Evolutionary conservation across 805 yeast genomes (phyloP).

Genomic region (Barnettozyma botsteinii): DNA sequence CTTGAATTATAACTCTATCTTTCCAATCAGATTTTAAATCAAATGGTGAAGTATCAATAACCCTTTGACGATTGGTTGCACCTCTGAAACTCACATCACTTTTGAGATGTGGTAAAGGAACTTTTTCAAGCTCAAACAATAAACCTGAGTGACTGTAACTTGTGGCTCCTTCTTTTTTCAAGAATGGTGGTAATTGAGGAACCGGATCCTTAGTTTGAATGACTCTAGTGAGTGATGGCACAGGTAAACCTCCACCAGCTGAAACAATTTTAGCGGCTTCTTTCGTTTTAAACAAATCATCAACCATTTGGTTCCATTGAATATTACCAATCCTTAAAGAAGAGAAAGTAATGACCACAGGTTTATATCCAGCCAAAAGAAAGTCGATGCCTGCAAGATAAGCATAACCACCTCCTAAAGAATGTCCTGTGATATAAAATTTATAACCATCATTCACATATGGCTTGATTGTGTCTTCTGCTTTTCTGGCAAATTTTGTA

Average conservation of each 20-base stretch:
- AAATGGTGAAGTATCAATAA: background rate
- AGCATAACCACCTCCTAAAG: constrained; percentile 71
- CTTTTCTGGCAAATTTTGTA: constrained; percentile 11
- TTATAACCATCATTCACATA: constrained; percentile 39
- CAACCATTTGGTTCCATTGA: constrained; percentile 45
- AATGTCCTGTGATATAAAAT: constrained; percentile 62
- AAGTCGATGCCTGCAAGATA: constrained; percentile 58
- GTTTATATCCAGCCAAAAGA: constrained; percentile 45
- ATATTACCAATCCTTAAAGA: constrained; percentile 60
- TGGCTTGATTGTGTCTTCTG: constrained; percentile 30
- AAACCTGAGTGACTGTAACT: constrained; percentile 30
- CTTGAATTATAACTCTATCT: background rate
- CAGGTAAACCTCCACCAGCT: constrained; percentile 27
- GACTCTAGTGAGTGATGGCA: constrained; percentile 41
- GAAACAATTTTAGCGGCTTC: constrained; percentile 25
- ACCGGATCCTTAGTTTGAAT: constrained; percentile 54
- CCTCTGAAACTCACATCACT: constrained; percentile 16
- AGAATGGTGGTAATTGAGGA: constrained; percentile 50
- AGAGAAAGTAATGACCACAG: constrained; percentile 54
- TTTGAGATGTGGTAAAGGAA: constrained; percentile 30
- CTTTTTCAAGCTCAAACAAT: constrained; percentile 29
- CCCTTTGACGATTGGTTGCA: constrained; percentile 11
- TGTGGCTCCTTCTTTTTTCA: constrained; percentile 18
- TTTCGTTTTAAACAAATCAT: constrained; percentile 39
- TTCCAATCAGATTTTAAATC: background rate